These are phyloP conservation scores for Penicillium sp. DNA, from an alignment of 2,329 filamentous ascomycete species.

Conservation along the genomic window DNA sequence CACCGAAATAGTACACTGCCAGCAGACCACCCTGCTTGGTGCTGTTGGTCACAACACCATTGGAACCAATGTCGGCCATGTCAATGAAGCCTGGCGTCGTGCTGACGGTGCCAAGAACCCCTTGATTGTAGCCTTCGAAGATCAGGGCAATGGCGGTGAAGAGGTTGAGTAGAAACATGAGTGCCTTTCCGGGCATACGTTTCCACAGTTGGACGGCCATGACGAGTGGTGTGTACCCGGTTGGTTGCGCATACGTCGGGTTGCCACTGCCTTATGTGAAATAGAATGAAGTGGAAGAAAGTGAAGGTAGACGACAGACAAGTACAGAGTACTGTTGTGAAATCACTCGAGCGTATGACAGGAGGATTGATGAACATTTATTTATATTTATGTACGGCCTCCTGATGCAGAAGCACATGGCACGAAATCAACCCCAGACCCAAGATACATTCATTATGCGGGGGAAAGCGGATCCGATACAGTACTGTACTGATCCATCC, in stretches of 20 bases:
- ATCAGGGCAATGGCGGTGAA: conserved; percentile 28
- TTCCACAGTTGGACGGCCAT: conserved; percentile 29
- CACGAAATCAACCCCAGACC: neutral
- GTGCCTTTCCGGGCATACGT: conserved; percentile 23
- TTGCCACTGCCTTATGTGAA: neutral
- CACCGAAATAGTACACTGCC: conserved; percentile 31
- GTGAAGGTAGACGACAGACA: neutral
- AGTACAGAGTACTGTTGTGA: neutral
- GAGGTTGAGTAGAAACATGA: conserved; percentile 27
- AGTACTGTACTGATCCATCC: neutral
- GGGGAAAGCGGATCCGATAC: neutral
- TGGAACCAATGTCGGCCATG: conserved; percentile 25
- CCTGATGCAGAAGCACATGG: neutral
- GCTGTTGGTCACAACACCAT: conserved; percentile 24
- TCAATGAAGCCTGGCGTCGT: conserved; percentile 30
- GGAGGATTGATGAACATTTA: neutral
- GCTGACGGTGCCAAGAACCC: conserved; percentile 28
- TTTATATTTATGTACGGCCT: neutral
- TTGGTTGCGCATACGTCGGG: neutral
- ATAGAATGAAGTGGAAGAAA: neutral
- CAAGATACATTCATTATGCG: neutral
- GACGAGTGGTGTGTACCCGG: neutral
- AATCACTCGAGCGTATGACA: neutral
- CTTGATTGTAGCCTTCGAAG: conserved; percentile 34
- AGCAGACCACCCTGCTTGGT: conserved; percentile 32